Base-by-base conservation (phyloP, 2,329 filamentous ascomycete species). In the Coniochaeta ligniaria region DNA sequence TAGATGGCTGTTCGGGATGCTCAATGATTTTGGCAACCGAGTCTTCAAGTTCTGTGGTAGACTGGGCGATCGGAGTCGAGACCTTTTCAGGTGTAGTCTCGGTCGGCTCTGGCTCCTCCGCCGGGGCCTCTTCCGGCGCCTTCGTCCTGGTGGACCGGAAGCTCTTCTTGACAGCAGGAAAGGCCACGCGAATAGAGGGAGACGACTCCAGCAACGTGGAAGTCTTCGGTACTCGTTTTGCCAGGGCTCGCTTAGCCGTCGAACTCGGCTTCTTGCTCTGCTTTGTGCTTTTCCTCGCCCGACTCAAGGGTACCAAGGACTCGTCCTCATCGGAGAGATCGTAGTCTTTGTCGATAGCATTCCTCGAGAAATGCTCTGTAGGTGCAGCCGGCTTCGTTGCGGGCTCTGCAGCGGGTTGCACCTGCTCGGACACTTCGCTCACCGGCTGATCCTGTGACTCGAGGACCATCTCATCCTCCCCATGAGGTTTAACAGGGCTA, bases 311-410 rank as follows among this genome's bases (percentile, higher is more conserved):
- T 6, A 52, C 26, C 22, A 5, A 52, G 11, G 47, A 22, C 47
- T 26, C 17, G 16, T 52, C 47, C 47, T 52, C 47, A 52, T 52
- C 47, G 22, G 47, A 52, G 47, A 52, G 31, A 31, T 22, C 2
- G 59, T 71, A 70, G 22, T 64, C 63, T 11, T 68, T 63, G 59
- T 70, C 66, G 36, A 69, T 35, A 12, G 26, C 33, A 52, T 68
- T 69, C 26, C 64, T 63, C 22, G 26, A 31, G 41, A 62, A 61
- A 6, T 20, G 24, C 33, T 45, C 45, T n/a, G 26, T 16, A 14
- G 6, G 54, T 31, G 54, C n/a, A 28, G 38, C 60, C 56, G 59
- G 35, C 26, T 47, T 47, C 28, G 7, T 38, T 31, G 38, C 58
- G 17, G 60, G 28, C 54, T 50, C 24, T 17, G n/a, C 22, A 20